Evolutionary conservation across 495 filamentous ascomycete genomes (phyloP).

Genomic region (Pseudomonodictys pantanalensis): DNA sequence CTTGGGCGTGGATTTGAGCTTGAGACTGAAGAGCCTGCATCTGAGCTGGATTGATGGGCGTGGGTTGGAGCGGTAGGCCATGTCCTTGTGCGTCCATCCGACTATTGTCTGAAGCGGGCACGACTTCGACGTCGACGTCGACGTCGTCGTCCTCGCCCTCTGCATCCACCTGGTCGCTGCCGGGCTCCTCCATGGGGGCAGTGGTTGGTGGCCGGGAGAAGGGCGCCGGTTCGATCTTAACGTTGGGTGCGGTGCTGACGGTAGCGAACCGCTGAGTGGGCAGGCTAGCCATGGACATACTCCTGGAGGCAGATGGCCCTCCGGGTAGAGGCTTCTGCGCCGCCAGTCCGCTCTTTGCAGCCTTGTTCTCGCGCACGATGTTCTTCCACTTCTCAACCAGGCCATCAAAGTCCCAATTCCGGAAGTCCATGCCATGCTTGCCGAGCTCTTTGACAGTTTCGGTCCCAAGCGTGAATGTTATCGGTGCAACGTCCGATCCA

Average conservation of each 20-base stretch:
- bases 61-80: constrained; percentile 10
- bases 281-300: constrained; percentile 19
- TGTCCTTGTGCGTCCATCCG: constrained; percentile 3
- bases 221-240: background rate
- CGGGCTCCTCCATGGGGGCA: constrained; percentile 14
- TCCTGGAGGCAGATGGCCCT: constrained; percentile 1
- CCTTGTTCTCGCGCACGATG: constrained; percentile 44
- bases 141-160: constrained; percentile 34
- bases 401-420: constrained; percentile 56
- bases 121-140: constrained; percentile 27
- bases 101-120: constrained; percentile 24
- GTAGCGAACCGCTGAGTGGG: constrained; percentile 5
- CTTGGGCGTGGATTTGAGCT: constrained; percentile 34
- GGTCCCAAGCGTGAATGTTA: constrained; percentile 57
- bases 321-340: constrained; percentile 34
- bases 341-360: constrained; percentile 25
- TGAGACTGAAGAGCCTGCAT: constrained; percentile 10
- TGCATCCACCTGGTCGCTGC: constrained; percentile 29
- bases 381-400: constrained; percentile 58
- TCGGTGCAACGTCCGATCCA: constrained; percentile 52
- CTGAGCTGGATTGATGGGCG: constrained; percentile 8
- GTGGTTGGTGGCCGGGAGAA: constrained; percentile 27
- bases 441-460: constrained; percentile 37
- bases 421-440: constrained; percentile 29
- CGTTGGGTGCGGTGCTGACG: background rate